phyloP scores from a whole-genome alignment of 305 asterid species.

The Withania somnifera region DNA sequence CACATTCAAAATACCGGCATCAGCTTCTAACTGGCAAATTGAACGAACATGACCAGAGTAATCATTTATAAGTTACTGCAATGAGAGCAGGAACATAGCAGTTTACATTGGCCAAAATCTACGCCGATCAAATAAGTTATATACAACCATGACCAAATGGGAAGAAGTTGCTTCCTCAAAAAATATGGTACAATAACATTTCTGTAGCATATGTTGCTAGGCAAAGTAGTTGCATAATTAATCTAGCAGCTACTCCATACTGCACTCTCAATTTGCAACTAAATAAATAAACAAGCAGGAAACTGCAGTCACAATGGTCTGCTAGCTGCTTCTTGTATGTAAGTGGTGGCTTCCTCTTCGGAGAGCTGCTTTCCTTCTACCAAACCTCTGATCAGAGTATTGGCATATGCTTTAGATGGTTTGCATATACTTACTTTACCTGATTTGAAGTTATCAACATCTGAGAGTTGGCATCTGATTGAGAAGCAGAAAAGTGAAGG shows the following conservation, averaged over 20 bases:
- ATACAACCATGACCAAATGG: not conserved
- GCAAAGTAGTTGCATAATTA: not conserved
- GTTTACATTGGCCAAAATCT: not conserved
- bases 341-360: constrained; percentile 56
- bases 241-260: not conserved
- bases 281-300: not conserved
- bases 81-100: not conserved
- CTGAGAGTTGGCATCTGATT: constrained; percentile 56
- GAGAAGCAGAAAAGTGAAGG: not conserved
- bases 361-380: constrained; percentile 71
- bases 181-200: not conserved
- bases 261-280: not conserved
- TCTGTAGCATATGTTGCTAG: not conserved
- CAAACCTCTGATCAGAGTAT: constrained; percentile 65
- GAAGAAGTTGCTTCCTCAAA: not conserved
- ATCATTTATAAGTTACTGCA: not conserved
- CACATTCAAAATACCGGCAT: not conserved
- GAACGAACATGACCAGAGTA: not conserved
- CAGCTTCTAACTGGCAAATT: not conserved
- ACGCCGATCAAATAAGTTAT: not conserved
- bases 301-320: constrained; percentile 32
- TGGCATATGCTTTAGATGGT: constrained; percentile 58
- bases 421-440: constrained; percentile 42
- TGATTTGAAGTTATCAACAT: constrained; percentile 41
- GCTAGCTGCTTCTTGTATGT: constrained; percentile 54